phyloP scores from a whole-genome alignment of 2,329 filamentous ascomycete species.

The Plectosphaerella sp. region DNA sequence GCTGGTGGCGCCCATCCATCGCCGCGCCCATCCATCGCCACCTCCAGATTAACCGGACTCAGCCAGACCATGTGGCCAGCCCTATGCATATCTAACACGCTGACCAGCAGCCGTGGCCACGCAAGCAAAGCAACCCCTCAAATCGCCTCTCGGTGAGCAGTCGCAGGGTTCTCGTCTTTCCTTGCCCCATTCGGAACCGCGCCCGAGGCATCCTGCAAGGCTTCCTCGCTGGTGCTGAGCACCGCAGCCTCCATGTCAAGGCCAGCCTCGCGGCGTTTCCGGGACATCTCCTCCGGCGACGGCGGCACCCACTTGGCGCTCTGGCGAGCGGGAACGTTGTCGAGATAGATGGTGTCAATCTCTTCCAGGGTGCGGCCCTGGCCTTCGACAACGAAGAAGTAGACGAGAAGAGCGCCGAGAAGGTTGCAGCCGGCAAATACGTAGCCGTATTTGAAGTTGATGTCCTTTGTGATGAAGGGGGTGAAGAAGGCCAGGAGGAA shows the following conservation, averaged over 20 bases:
- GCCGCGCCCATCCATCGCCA: neutral
- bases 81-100: no score
- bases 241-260: conserved; percentile 26
- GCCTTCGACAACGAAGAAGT: conserved; percentile 73
- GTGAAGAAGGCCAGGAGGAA: conserved; percentile 76
- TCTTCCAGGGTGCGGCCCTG: conserved; percentile 72
- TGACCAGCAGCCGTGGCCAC: no score
- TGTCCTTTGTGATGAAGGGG: conserved; percentile 68
- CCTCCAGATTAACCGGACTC: no score
- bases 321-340: conserved; percentile 59
- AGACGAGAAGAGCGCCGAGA: conserved; percentile 60
- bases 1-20: neutral
- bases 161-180: neutral
- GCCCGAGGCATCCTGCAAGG: neutral
- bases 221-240: neutral
- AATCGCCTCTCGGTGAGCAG: neutral
- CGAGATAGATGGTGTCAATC: conserved; percentile 74
- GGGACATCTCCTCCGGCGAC: conserved; percentile 35
- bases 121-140: neutral
- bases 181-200: neutral
- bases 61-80: no score
- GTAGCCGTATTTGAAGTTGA: conserved; percentile 70
- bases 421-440: conserved; percentile 72
- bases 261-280: conserved; percentile 35
- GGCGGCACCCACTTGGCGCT: conserved; percentile 50